A percentile compares a stretch with the other conserved stretches of the same genome.
These are phyloP conservation scores for Francoa sonchifolia DNA, from an alignment of 441 rosid species.

Conservation along the genomic window DNA sequence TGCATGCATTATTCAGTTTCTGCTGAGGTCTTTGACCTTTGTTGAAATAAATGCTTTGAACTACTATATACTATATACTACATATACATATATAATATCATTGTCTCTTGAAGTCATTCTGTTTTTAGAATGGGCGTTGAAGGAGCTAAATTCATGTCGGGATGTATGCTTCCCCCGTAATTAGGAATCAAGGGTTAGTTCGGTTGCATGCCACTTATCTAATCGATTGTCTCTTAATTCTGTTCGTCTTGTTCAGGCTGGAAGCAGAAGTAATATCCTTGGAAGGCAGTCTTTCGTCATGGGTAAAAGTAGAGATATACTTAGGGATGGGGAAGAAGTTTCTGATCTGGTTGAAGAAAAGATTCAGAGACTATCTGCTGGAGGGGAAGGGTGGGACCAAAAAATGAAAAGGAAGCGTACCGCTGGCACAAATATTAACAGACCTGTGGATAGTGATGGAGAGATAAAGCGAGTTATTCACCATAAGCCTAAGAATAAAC, in stretches of 20 bases:
- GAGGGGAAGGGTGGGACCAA: slow-evolving; percentile 60
- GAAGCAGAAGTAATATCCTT: slow-evolving; percentile 22
- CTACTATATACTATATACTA: no score
- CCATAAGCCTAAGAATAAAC: slow-evolving; percentile 30
- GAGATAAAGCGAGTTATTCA: slow-evolving; percentile 28
- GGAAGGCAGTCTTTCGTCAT: slow-evolving; percentile 24
- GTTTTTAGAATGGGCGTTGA: no score
- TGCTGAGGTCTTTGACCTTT: no score
- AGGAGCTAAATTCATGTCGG: no score
- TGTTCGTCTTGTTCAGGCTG: slow-evolving; percentile 26
- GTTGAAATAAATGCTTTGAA: no score
- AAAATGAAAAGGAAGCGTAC: slow-evolving; percentile 55
- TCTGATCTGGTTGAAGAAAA: slow-evolving; percentile 40
- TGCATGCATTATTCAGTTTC: no score
- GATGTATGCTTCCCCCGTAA: no score
- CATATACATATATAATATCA: no score
- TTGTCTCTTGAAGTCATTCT: no score
- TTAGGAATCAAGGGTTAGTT: no score
- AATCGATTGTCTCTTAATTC: no score
- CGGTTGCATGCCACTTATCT: no score
- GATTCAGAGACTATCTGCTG: slow-evolving; percentile 37
- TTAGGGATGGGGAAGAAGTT: slow-evolving; percentile 26
- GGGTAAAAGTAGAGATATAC: slow-evolving; percentile 38
- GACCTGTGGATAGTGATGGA: slow-evolving; percentile 35
- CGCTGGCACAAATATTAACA: slow-evolving; percentile 27